Evolutionary conservation across 176 grass and related monocot genomes (phyloP).

Genomic region (Otatea glauca): DNA sequence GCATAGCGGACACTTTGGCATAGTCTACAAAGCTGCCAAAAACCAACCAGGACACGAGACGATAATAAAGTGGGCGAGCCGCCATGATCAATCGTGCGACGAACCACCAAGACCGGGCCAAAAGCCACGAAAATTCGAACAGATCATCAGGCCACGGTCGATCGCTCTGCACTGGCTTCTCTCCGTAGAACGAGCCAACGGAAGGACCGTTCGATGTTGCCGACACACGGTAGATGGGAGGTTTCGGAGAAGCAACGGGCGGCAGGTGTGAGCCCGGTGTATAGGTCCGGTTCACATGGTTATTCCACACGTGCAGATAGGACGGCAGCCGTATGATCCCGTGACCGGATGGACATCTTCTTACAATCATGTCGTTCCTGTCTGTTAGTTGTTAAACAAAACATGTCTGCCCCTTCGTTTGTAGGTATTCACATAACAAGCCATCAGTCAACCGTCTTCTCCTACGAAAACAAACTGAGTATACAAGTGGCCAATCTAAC

Average conservation of each 20-base stretch:
- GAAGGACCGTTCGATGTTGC: not conserved
- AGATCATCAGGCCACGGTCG: not conserved
- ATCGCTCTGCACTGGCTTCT: not conserved
- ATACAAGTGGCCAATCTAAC: not conserved
- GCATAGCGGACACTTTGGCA: not conserved
- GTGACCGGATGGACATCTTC: no score
- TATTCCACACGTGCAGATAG: not conserved
- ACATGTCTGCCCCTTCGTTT: no score
- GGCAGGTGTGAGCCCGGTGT: not conserved
- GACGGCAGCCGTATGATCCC: not conserved
- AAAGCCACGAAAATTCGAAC: not conserved
- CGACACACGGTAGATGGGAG: not conserved
- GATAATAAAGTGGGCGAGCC: not conserved
- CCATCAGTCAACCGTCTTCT: not conserved
- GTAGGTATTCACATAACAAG: no score
- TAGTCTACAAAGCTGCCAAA: slow-evolving; percentile 21
- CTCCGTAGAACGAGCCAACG: not conserved
- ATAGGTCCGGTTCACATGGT: not conserved
- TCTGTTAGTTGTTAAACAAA: no score
- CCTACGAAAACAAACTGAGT: not conserved
- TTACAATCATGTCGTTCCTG: no score
- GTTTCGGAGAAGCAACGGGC: not conserved
- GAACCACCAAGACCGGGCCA: not conserved
- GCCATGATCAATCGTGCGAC: not conserved
- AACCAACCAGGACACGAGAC: not conserved